Evolutionary conservation across 768 basidiomycete species (phyloP), one percentile per base, ranked within the genome.

Genomic region (Trametes elegans): DNA sequence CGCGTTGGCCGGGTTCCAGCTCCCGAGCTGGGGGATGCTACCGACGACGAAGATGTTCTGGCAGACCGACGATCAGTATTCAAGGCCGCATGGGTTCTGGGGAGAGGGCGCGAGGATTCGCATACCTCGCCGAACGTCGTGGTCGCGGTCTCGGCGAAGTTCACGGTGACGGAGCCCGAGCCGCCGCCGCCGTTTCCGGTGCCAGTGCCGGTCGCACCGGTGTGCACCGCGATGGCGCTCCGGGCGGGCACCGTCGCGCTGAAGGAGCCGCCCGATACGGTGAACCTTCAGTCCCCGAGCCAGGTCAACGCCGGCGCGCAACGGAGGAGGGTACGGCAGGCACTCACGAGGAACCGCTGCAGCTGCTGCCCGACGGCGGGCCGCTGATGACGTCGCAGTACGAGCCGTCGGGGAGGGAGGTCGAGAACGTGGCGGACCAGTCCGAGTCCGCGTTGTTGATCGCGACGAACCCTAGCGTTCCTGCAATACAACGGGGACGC

Each of bases 361-460:
- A 88, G 1, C 61, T 49, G 1, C 77, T 78, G 1, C 54, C 58
- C 0, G 66, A 66, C 26, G 66, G 71, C 28, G 60, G 65, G 9
- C 85, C 85, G 44, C 74, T 77, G 29, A 85, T 72, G 18, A 87
- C 81, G 65, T 89, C 82, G 68, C 87, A 88, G 61, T 87, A 88
- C 4, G 68, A 66, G 0, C 84, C 85, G 21, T 68, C 76, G 0
- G 85, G 76, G 8, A 88, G 68, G 0, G 79, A 77, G 0, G 85
- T 87, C 16, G 69, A 64, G 65, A 88, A 87, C 0, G 78, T 79
- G 0, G 76, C 49, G 7, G 58, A 79, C 86, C 87, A 88, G 0
- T 69, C 60, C 5, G 72, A 71, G 55, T 84, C 81, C 4, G 68
- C 77, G 56, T 87, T 87, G 64, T 88, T 88, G 61, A 88, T 87